These are phyloP conservation scores for Takashimella koratensis DNA, from an alignment of 1,284 basidiomycete species.

Conservation along the genomic window DNA sequence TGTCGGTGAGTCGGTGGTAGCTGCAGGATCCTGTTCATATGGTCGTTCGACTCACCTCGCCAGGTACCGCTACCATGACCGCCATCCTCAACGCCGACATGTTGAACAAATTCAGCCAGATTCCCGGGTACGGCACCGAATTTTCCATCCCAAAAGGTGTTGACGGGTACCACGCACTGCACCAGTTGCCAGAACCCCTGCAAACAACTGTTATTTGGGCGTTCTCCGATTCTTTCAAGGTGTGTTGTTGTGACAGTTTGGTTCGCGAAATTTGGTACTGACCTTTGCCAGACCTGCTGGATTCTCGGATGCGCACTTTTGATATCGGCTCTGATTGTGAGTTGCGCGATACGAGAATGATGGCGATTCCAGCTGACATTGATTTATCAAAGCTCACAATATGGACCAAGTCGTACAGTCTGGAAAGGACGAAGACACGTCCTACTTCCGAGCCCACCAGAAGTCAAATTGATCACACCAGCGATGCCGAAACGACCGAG, in stretches of 20 bases:
- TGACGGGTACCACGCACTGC: conserved; percentile 31
- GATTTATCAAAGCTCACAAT: conserved; percentile 17
- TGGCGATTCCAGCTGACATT: too few species aligned
- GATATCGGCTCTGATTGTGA: conserved; percentile 14
- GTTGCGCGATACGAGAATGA: conserved; percentile 8
- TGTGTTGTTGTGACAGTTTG: conserved; percentile 4
- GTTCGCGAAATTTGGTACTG: not conserved
- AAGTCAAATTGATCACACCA: not conserved
- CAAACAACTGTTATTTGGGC: conserved; percentile 28
- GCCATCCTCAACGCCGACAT: conserved; percentile 37
- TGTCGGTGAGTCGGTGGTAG: conserved; percentile 21
- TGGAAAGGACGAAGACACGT: conserved; percentile 4
- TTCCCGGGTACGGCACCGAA: conserved; percentile 33
- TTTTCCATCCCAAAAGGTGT: conserved; percentile 30
- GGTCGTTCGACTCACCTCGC: not conserved
- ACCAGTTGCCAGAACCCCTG: conserved; percentile 31
- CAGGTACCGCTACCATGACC: conserved; percentile 38
- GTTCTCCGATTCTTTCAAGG: conserved; percentile 32
- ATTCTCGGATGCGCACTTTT: conserved; percentile 26
- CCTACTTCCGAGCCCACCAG: not conserved
- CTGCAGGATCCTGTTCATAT: not conserved
- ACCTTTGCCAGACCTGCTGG: conserved; percentile 23
- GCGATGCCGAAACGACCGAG: not conserved
- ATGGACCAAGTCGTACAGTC: conserved; percentile 22
- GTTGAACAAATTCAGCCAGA: conserved; percentile 24